Percentiles rank a stretch among this genome's conserved stretches.
Conservation (phyloP, 2,329 filamentous ascomycete species). For the Chrysoporthe deuterocubensis region DNA sequence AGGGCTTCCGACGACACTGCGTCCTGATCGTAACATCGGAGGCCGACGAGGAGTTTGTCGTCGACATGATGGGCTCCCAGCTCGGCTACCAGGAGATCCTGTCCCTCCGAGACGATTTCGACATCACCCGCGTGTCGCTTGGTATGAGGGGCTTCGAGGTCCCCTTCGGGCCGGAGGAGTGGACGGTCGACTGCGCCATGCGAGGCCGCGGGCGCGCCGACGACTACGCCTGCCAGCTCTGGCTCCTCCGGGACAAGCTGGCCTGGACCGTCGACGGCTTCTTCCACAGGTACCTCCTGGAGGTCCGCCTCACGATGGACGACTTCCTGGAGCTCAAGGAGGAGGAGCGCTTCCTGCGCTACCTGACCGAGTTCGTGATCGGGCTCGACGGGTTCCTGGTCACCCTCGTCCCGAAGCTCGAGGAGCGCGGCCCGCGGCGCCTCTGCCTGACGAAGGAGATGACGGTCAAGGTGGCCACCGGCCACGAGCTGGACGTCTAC, state of each 20-base stretch:
- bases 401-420: background rate
- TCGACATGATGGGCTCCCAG: background rate
- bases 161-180: background rate
- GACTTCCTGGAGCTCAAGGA: background rate
- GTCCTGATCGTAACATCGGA: background rate
- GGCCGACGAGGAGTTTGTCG: conserved; percentile 1
- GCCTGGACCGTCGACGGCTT: background rate
- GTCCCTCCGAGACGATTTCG: background rate
- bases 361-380: background rate
- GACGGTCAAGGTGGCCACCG: conserved; percentile 1
- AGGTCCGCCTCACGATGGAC: background rate
- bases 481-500: background rate
- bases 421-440: background rate
- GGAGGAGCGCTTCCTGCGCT: background rate
- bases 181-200: background rate
- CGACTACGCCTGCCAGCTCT: background rate
- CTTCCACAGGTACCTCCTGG: background rate
- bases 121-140: background rate
- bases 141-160: background rate
- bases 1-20: background rate
- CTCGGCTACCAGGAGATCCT: conserved; percentile 1
- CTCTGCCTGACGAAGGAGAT: conserved; percentile 1
- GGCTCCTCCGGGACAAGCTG: background rate
- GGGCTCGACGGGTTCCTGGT: background rate
- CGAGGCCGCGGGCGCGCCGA: background rate